phyloP scores from a whole-genome alignment of 306 rosid species.

The Fragaria ananassa region DNA sequence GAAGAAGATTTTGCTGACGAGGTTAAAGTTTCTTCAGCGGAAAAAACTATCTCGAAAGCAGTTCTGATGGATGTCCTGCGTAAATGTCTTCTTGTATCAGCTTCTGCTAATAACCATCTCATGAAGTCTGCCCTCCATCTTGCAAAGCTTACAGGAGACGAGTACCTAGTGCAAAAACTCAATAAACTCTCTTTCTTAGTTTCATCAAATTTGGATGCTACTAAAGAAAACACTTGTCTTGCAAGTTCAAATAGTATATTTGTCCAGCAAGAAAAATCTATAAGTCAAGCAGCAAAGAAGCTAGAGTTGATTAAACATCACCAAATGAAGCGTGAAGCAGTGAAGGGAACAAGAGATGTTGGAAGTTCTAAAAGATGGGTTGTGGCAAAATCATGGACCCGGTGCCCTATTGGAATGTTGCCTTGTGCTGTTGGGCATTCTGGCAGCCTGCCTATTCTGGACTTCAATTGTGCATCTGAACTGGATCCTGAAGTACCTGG shows the following conservation, averaged over 20 bases:
- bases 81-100: slow-evolving; percentile 59
- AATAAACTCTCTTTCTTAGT: slow-evolving; percentile 40
- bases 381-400: slow-evolving; percentile 67
- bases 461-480: slow-evolving; percentile 16
- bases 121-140: slow-evolving; percentile 56
- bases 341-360: slow-evolving; percentile 10
- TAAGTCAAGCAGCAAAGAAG: slow-evolving; percentile 51
- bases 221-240: slow-evolving; percentile 27
- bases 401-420: slow-evolving; percentile 92
- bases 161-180: slow-evolving; percentile 43
- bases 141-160: slow-evolving; percentile 48
- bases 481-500: slow-evolving; percentile 23
- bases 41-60: slow-evolving; percentile 38
- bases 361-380: slow-evolving; percentile 50
- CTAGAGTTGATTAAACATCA: slow-evolving; percentile 56
- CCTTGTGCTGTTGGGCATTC: slow-evolving; percentile 63
- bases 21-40: slow-evolving; percentile 28
- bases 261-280: slow-evolving; percentile 43
- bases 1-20: slow-evolving; percentile 13
- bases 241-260: slow-evolving; percentile 29
- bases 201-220: slow-evolving; percentile 35
- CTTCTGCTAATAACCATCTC: slow-evolving; percentile 56
- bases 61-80: slow-evolving; percentile 52
- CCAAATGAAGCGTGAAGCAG: slow-evolving; percentile 33
- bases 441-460: slow-evolving; percentile 62